Conservation (phyloP, 108 stramenopile species). For the Cyclotella atomus region DNA sequence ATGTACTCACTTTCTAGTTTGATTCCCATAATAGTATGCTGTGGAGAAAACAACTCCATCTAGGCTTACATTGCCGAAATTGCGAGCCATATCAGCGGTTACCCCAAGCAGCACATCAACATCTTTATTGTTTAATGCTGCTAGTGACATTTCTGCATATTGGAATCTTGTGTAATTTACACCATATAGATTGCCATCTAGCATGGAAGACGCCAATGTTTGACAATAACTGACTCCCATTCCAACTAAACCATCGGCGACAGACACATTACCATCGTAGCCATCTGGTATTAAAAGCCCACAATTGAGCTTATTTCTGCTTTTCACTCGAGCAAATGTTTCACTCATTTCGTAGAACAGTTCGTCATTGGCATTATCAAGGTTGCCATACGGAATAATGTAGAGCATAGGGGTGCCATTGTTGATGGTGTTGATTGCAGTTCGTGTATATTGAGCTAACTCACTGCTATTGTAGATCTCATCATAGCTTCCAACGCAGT, state of each 20-base stretch:
- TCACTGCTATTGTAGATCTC: constrained; percentile 37
- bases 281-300: constrained; percentile 54
- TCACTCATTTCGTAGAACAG: not conserved
- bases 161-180: constrained; percentile 38
- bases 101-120: constrained; percentile 62
- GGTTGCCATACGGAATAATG: constrained; percentile 53
- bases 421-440: constrained; percentile 42
- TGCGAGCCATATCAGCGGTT: constrained; percentile 28
- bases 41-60: constrained; percentile 48
- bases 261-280: constrained; percentile 12
- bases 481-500: constrained; percentile 61
- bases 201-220: constrained; percentile 55
- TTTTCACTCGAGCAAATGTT: constrained; percentile 28
- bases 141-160: constrained; percentile 33
- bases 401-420: constrained; percentile 55
- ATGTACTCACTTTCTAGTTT: constrained; percentile 26
- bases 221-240: constrained; percentile 62
- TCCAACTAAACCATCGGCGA: constrained; percentile 19
- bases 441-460: constrained; percentile 15
- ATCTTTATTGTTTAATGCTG: constrained; percentile 32
- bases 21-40: constrained; percentile 55
- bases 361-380: not conserved
- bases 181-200: constrained; percentile 32
- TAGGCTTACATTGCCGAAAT: constrained; percentile 17
- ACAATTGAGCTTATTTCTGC: constrained; percentile 50